Percentiles rank a stretch among this genome's conserved stretches.
These are phyloP conservation scores for Cryptococcus sp. DNA, from an alignment of 1,284 basidiomycete genomes.

Conservation along the genomic window DNA sequence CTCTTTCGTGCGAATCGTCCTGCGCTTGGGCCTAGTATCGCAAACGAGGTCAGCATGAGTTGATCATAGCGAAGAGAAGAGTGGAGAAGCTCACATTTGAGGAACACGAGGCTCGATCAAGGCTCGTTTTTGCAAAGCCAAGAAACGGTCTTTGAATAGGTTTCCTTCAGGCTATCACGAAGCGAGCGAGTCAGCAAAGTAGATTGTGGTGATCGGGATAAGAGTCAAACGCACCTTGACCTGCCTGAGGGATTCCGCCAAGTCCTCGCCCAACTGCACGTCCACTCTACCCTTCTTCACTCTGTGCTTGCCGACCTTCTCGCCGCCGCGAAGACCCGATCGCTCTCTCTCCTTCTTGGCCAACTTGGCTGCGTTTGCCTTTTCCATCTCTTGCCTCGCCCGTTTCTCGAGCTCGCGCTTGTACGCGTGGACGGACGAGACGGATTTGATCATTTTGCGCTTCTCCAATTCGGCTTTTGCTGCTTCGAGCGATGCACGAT, in stretches of 20 bases:
- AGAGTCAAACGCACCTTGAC: constrained; percentile 65
- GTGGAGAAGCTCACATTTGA: constrained; percentile 60
- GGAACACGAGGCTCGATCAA: constrained; percentile 58
- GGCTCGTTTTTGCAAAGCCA: constrained; percentile 56
- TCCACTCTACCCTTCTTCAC: constrained; percentile 71
- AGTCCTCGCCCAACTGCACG: constrained; percentile 88
- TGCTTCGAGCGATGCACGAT: constrained; percentile 9
- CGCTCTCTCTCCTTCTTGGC: constrained; percentile 68
- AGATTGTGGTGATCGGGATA: background rate
- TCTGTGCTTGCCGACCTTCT: constrained; percentile 72
- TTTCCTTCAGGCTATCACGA: constrained; percentile 81
- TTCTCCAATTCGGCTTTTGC: constrained; percentile 22
- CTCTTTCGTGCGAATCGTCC: constrained; percentile 64
- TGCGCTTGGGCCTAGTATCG: constrained; percentile 63
- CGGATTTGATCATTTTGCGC: constrained; percentile 30
- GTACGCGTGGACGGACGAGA: constrained; percentile 30
- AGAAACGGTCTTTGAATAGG: constrained; percentile 84
- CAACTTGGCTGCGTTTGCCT: constrained; percentile 29
- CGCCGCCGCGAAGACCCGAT: constrained; percentile 55
- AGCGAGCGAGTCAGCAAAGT: constrained; percentile 3
- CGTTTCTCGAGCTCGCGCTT: constrained; percentile 36
- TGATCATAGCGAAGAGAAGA: constrained; percentile 5
- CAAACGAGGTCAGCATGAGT: constrained; percentile 9
- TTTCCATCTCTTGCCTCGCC: constrained; percentile 28
- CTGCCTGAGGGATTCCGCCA: constrained; percentile 79